Conservation (phyloP, 208 protist genomes). For the Leishmania amazonensis region DNA sequence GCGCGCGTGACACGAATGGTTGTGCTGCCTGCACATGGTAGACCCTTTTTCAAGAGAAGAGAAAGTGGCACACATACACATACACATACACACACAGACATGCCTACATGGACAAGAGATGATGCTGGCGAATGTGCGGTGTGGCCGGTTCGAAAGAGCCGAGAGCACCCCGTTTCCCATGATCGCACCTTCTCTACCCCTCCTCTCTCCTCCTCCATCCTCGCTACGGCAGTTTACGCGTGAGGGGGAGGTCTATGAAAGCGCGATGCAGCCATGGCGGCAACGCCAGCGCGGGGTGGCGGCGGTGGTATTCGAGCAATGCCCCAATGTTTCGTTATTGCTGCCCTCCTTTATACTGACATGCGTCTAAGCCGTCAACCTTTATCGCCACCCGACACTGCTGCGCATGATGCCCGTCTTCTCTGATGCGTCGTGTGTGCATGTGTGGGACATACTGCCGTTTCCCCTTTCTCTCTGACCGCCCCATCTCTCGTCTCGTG, state of each 20-base stretch:
- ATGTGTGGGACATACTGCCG: neutral
- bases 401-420: neutral
- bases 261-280: neutral
- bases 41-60: neutral
- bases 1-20: neutral
- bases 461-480: neutral
- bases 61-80: neutral
- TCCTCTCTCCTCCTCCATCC: neutral
- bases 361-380: neutral
- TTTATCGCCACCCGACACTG: neutral
- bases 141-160: neutral
- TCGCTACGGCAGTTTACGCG: neutral
- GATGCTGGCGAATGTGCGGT: neutral
- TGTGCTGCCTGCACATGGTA: neutral
- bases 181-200: neutral
- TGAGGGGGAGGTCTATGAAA: neutral
- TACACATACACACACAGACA: neutral
- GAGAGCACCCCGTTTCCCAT: neutral
- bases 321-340: neutral
- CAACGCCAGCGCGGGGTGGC: neutral
- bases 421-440: neutral
- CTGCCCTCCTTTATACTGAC: neutral
- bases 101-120: neutral
- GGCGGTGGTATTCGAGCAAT: neutral
- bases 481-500: too few species aligned